Evolutionary conservation across 805 yeast species (phyloP).

Genomic region (Saccharomycopsis synnaedendra): DNA sequence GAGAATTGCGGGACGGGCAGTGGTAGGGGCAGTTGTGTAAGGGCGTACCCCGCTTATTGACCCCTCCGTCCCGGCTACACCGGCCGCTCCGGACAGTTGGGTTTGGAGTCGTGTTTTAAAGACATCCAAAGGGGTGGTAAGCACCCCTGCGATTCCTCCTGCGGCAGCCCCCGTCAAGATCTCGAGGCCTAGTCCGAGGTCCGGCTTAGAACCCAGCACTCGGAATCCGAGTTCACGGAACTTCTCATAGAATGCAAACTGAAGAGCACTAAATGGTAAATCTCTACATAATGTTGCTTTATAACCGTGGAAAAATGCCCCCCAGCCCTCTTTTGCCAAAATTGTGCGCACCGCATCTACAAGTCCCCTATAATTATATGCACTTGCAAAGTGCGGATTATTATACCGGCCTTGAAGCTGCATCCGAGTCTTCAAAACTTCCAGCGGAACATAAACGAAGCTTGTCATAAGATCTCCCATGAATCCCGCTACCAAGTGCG

Average conservation of each 20-base stretch:
- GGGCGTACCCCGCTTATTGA: neutral
- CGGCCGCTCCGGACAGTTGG: constrained; percentile 26
- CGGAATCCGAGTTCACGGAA: constrained; percentile 51
- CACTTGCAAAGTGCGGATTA: constrained; percentile 67
- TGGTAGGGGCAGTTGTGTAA: constrained; percentile 11
- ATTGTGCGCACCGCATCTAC: constrained; percentile 61
- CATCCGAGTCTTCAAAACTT: constrained; percentile 83
- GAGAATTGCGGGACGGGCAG: constrained; percentile 15
- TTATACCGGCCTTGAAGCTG: constrained; percentile 87
- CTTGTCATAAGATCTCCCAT: constrained; percentile 90
- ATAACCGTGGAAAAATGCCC: constrained; percentile 79
- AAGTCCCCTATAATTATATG: constrained; percentile 78
- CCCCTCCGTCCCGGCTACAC: constrained; percentile 1
- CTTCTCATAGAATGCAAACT: constrained; percentile 89
- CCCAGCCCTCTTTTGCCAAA: constrained; percentile 55
- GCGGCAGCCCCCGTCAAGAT: constrained; percentile 89
- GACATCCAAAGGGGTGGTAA: constrained; percentile 89
- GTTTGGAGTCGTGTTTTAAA: constrained; percentile 91
- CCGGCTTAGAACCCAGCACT: constrained; percentile 26
- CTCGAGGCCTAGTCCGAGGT: constrained; percentile 50
- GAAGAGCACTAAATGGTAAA: constrained; percentile 90
- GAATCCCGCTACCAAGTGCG: constrained; percentile 79
- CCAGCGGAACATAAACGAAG: constrained; percentile 87
- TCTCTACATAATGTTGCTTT: constrained; percentile 90
- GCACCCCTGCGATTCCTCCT: constrained; percentile 81